A percentile compares a stretch with the other conserved stretches of the same genome.
Evolutionary conservation across 2,329 filamentous ascomycete genomes (phyloP).

Genomic region (Penicillium sclerotiorum): DNA sequence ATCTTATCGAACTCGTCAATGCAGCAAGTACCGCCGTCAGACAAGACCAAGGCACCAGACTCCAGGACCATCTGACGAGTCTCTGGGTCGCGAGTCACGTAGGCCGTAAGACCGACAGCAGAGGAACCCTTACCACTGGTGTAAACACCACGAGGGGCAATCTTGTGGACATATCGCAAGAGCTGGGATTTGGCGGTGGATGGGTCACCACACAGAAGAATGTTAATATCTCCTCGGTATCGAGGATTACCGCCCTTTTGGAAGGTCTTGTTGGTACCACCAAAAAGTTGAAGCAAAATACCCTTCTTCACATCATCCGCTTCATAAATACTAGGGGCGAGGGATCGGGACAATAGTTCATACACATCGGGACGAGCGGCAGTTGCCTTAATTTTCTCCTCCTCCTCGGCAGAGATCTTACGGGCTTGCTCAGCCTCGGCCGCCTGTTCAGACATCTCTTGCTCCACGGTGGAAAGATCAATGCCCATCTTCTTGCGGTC

Average conservation of each 20-base stretch:
- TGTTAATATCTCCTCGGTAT: conserved; percentile 96
- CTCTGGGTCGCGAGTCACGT: conserved; percentile 73
- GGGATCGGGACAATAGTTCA: conserved; percentile 83
- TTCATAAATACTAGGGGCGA: conserved; percentile 95
- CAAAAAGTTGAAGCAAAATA: conserved; percentile 93
- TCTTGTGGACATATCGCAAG: conserved; percentile 93
- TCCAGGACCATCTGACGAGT: conserved; percentile 74
- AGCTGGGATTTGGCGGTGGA: conserved; percentile 96
- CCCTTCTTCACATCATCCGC: conserved; percentile 99
- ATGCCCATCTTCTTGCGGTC: conserved; percentile 93
- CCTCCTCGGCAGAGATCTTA: conserved; percentile 82
- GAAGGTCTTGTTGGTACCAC: conserved; percentile 97
- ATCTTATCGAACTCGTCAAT: conserved; percentile 83
- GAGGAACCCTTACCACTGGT: conserved; percentile 76
- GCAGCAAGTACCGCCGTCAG: conserved; percentile 75
- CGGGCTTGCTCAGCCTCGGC: conserved; percentile 78
- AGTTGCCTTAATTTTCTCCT: conserved; percentile 81
- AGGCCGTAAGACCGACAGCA: conserved; percentile 75
- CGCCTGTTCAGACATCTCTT: conserved; percentile 73
- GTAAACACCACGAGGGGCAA: conserved; percentile 84
- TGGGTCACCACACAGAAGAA: conserved; percentile 93
- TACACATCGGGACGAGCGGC: conserved; percentile 85
- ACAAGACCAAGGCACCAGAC: conserved; percentile 72
- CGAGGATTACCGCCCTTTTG: conserved; percentile 93
- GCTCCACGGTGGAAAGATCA: conserved; percentile 83